These are phyloP conservation scores for Karstenula rhodostoma DNA, from an alignment of 2,329 filamentous ascomycete genomes.

Conservation along the genomic window DNA sequence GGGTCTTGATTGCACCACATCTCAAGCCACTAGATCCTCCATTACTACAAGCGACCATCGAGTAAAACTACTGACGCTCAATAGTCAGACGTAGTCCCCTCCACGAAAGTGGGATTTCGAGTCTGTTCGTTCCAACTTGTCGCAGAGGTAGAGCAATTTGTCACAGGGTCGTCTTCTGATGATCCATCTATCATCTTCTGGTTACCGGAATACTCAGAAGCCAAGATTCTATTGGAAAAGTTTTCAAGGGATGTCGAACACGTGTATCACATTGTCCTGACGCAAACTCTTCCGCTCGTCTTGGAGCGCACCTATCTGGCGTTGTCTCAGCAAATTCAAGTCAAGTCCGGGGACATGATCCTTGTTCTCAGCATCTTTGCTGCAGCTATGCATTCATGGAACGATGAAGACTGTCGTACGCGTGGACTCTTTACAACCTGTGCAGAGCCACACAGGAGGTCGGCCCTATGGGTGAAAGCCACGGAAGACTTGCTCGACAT, in stretches of 20 bases:
- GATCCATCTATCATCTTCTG: constrained; percentile 38
- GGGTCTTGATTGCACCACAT: no score
- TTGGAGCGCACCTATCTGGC: constrained; percentile 42
- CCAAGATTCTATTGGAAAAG: constrained; percentile 42
- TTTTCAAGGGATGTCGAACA: constrained; percentile 44
- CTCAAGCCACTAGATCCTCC: no score
- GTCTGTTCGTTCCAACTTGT: constrained; percentile 19
- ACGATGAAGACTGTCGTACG: constrained; percentile 19
- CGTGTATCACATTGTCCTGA: constrained; percentile 48
- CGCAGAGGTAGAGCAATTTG: constrained; percentile 12
- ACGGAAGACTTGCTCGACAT: constrained; percentile 46
- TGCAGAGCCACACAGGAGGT: constrained; percentile 37
- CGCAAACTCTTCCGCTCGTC: constrained; percentile 34
- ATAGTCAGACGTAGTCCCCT: constrained; percentile 10
- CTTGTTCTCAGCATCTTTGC: constrained; percentile 46
- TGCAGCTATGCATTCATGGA: constrained; percentile 44
- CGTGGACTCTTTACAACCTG: constrained; percentile 15
- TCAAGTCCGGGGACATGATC: constrained; percentile 38
- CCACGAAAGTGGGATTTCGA: constrained; percentile 17
- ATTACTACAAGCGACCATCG: no score
- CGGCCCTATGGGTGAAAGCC: constrained; percentile 39
- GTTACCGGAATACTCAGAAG: constrained; percentile 47
- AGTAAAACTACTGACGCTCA: background rate
- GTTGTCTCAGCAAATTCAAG: constrained; percentile 23
- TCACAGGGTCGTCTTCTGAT: constrained; percentile 11